Base-by-base conservation (phyloP, 352 stramenopile genomes). In the Globisporangium nagaii region DNA sequence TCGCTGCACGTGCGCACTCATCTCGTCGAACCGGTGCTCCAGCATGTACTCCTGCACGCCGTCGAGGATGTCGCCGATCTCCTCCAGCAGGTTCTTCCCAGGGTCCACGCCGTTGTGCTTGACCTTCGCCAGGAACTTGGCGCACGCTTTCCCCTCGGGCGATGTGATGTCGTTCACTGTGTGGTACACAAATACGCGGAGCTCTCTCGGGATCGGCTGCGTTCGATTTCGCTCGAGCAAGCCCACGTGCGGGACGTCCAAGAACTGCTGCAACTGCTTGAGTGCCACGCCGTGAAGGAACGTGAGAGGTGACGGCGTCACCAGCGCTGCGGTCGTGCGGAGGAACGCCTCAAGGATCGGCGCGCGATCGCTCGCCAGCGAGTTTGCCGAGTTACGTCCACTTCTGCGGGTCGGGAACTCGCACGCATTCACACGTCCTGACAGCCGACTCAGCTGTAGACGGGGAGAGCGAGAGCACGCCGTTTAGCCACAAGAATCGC, bases 1-100 rank as follows among this genome's bases (percentile, higher is more conserved):
- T 24, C 78, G 66, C 46, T 88, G 68, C 15, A 91, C 68, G 34
- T 86, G 76, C 5, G 64, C 51, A 24, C 72, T 65, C 79, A 93
- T 91, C 44, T 93, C 84, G 27, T 88, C 77, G 45, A 79, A 90
- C 0, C 84, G 80, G 44, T 93, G 81, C 54, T 91, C 79, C 3
- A 93, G 73, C 84, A 93, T 93, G 37, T 93, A 91, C 59, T 90
- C 79, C 60, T 93, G 84, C 9, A 93, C 77, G 34, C 70, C 79
- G 44, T 93, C 84, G 30, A 93, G 71, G 49, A 91, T 85, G 9
- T 86, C 74, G 6, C 79, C 84, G 12, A 91, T 72, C 51, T 88
- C 79, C 50, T 93, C 72, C 10, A 93, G 48, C 31, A 88, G 35
- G 47, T 84, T 84, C 52, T 78, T 79, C 19, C 68, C 64, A 10